Evolutionary conservation across 2,329 filamentous ascomycete species (phyloP).

Genomic region (Diplodia intermedia): DNA sequence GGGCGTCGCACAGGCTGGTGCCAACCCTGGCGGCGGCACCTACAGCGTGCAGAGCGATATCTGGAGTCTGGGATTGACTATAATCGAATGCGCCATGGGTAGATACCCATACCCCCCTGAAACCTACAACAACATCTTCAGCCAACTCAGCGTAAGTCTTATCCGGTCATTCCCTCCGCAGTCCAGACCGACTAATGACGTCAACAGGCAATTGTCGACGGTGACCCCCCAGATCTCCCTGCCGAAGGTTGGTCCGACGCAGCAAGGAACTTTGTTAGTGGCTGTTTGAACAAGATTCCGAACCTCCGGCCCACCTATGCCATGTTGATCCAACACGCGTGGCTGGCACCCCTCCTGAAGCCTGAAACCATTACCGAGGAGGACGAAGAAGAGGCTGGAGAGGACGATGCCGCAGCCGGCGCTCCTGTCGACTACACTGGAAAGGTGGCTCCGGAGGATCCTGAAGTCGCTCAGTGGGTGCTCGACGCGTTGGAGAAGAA

Average conservation of each 20-base stretch:
- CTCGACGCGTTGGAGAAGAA: constrained; percentile 71
- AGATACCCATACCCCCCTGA: constrained; percentile 96
- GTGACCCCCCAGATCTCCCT: constrained; percentile 90
- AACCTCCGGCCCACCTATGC: constrained; percentile 92
- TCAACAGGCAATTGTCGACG: constrained; percentile 90
- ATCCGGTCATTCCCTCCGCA: neutral
- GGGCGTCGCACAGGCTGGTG: constrained; percentile 73
- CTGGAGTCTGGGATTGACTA: constrained; percentile 91
- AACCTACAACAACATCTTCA: constrained; percentile 98
- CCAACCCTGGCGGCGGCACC: constrained; percentile 75
- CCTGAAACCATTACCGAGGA: constrained; percentile 77
- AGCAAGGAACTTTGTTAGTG: constrained; percentile 84
- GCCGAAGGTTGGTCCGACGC: constrained; percentile 76
- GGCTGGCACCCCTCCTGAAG: constrained; percentile 78
- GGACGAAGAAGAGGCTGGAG: constrained; percentile 60
- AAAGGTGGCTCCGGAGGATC: constrained; percentile 58
- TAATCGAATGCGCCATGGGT: constrained; percentile 95
- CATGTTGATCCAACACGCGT: constrained; percentile 86
- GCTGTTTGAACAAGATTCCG: constrained; percentile 91
- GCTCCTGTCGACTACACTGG: constrained; percentile 44
- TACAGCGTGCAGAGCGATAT: constrained; percentile 99
- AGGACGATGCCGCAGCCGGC: constrained; percentile 39
- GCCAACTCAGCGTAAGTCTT: constrained; percentile 85
- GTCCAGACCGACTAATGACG: constrained; percentile 35
- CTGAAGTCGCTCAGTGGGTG: constrained; percentile 89